Base-by-base conservation (phyloP, 2,329 filamentous ascomycete genomes). In the Byssoonygena ceratinophila region DNA sequence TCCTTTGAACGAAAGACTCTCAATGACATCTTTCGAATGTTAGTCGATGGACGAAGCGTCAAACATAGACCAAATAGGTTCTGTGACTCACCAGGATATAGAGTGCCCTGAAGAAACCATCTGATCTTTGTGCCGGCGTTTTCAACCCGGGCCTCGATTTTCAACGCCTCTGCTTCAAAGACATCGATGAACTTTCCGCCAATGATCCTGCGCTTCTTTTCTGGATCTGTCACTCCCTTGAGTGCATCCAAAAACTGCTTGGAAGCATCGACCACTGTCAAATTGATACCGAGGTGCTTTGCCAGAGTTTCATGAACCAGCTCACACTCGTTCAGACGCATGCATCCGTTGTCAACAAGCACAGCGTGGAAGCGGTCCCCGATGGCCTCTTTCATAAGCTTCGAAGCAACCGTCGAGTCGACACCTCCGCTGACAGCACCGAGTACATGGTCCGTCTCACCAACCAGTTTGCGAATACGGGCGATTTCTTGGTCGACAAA, bases 191-290 rank as follows among this genome's bases (percentile, higher is more conserved):
- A 86, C 20, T 54, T 59, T n/a, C 79, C 86, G 57, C 76, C 79
- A 52, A 96, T 96, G 61, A 96, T 83, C 72, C 94, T 95, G 52
- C 90, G 78, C 77, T 95, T 96, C 65, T 79, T 79, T 71, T 97
- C 90, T 0, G 91, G 90, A 53, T 86, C 87, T 0, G 72, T 74
- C 23, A 95, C 80, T 16, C 88, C 91, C 58, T 80, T 78, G 0
- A 97, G 80, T 22, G 82, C 76, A 27, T 73, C 72, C n/a, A 96
- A 74, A 75, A 97, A 97, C 23, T 79, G 73, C 55, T 94, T 76
- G 8, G 78, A 77, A 0, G 81, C 89, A 65, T 97, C 85, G 1
- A 94, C 81, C 25, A 97, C 84, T 0, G 87, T 94, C 2, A 97
- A 76, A 68, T 95, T 92, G 68, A 97, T 94, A 1, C 87, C 87